Conservation (phyloP, 768 basidiomycete genomes). For the Podaxis pistillaris region DNA sequence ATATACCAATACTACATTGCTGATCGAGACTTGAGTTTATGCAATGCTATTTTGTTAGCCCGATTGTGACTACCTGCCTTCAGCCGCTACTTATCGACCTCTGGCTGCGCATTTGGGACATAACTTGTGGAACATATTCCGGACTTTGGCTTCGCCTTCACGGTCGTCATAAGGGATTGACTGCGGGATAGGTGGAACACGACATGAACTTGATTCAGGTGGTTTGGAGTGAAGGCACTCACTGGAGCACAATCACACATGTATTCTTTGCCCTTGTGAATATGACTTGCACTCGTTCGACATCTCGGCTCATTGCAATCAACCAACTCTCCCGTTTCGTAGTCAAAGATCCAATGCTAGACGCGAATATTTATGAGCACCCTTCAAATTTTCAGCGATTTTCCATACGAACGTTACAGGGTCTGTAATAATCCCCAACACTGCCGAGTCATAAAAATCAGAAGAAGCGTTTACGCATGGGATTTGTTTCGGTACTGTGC, state of each 20-base stretch:
- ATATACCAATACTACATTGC: neutral
- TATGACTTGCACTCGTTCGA: slow-evolving; percentile 54
- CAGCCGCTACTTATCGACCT: neutral
- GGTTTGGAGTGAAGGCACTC: neutral
- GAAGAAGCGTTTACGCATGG: neutral
- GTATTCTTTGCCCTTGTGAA: slow-evolving; percentile 37
- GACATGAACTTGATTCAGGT: neutral
- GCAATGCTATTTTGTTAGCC: too few species aligned
- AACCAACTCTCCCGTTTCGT: slow-evolving; percentile 56
- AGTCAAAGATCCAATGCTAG: slow-evolving; percentile 63
- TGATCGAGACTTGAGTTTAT: neutral
- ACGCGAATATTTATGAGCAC: neutral
- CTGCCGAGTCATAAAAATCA: slow-evolving; percentile 20
- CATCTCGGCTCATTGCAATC: slow-evolving; percentile 57
- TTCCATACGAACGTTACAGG: slow-evolving; percentile 35
- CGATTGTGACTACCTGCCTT: neutral
- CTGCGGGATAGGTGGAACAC: neutral
- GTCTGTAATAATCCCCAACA: slow-evolving; percentile 42
- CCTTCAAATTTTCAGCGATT: neutral
- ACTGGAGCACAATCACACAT: slow-evolving; percentile 13
- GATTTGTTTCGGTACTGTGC: neutral
- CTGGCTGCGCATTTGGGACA: slow-evolving; percentile 52
- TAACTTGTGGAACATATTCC: slow-evolving; percentile 63
- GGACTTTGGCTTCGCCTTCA: slow-evolving; percentile 52
- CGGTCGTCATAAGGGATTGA: slow-evolving; percentile 23